These are phyloP conservation scores for Aspergillus conjunctus DNA, from an alignment of 495 filamentous ascomycete species.

Conservation along the genomic window DNA sequence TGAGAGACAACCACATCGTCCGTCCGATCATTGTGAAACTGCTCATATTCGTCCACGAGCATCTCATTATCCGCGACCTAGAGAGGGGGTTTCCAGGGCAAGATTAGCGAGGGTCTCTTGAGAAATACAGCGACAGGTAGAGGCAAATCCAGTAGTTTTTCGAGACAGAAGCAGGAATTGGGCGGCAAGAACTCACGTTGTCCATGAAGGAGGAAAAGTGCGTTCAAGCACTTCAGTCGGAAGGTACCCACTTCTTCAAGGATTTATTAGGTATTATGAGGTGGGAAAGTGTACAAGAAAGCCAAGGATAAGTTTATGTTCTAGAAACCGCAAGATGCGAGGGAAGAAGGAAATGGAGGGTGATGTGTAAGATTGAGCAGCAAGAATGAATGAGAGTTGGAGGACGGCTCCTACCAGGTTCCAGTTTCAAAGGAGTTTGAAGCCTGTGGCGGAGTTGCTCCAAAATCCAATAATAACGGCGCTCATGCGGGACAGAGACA, in stretches of 20 bases:
- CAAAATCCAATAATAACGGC: conserved; percentile 29
- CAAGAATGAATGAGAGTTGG: conserved; percentile 13
- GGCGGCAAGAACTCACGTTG: conserved; percentile 43
- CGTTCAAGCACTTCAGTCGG: conserved; percentile 35
- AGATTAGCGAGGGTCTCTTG: conserved; percentile 9
- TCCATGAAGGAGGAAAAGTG: conserved; percentile 47
- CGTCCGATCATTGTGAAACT: conserved; percentile 75
- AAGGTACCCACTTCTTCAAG: conserved; percentile 28
- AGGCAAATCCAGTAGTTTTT: neutral
- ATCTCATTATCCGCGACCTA: conserved; percentile 59
- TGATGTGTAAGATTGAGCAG: conserved; percentile 18
- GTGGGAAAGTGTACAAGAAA: conserved; percentile 10
- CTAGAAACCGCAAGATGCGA: conserved; percentile 9
- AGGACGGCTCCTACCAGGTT: conserved; percentile 14
- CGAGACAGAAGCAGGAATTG: conserved; percentile 31
- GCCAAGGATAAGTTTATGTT: conserved; percentile 8
- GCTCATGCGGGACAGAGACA: conserved; percentile 24
- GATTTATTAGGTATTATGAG: neutral
- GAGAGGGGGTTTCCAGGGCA: conserved; percentile 3
- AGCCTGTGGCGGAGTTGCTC: conserved; percentile 35
- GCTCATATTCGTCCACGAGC: conserved; percentile 72
- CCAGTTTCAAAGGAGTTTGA: conserved; percentile 26
- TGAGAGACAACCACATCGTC: conserved; percentile 84
- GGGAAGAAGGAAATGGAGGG: conserved; percentile 6
- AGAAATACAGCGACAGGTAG: neutral